A percentile compares a stretch with the other conserved stretches of the same genome.
These are phyloP conservation scores for Vitis vinifera DNA, from an alignment of 164 flowering plant species.

Conservation along the genomic window DNA sequence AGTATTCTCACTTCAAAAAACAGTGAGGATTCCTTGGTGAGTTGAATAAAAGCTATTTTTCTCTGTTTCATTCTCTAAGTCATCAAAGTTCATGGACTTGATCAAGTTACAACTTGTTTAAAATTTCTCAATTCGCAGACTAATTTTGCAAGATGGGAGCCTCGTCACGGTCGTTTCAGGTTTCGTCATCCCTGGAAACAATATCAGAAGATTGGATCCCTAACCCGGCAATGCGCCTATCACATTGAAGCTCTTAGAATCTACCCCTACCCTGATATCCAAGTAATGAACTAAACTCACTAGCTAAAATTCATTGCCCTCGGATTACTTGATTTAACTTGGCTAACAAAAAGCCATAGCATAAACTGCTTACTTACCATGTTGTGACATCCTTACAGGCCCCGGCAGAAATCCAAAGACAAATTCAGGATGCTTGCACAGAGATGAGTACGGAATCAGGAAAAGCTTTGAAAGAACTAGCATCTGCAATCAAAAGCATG, in stretches of 20 bases:
- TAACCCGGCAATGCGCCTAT: slow-evolving; percentile 40
- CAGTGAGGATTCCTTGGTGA: slow-evolving; percentile 32
- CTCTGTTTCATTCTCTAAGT: not conserved
- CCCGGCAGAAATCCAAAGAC: slow-evolving; percentile 29
- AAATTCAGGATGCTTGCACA: slow-evolving; percentile 41
- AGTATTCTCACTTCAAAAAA: slow-evolving; percentile 28
- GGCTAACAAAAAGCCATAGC: not conserved
- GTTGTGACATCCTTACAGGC: slow-evolving; percentile 21
- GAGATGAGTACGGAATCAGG: slow-evolving; percentile 46
- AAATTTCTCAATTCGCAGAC: slow-evolving; percentile 23
- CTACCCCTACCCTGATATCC: slow-evolving; percentile 24
- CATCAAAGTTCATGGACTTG: not conserved
- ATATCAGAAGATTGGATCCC: slow-evolving; percentile 34
- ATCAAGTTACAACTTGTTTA: not conserved
- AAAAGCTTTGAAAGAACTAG: slow-evolving; percentile 38
- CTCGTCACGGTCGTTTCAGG: slow-evolving; percentile 38
- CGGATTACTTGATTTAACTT: not conserved
- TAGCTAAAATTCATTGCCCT: too few relatives aligned
- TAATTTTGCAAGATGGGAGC: slow-evolving; percentile 51
- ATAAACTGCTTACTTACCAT: not conserved
- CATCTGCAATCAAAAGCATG: slow-evolving; percentile 35
- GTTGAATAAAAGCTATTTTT: not conserved
- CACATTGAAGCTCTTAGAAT: slow-evolving; percentile 34
- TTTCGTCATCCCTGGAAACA: slow-evolving; percentile 57
- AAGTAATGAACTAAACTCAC: slow-evolving; percentile 4